Evolutionary conservation across 1,139 yeast genomes (phyloP), one percentile per base, ranked within the genome.

Genomic region (Eremothecium cymbalariae): DNA sequence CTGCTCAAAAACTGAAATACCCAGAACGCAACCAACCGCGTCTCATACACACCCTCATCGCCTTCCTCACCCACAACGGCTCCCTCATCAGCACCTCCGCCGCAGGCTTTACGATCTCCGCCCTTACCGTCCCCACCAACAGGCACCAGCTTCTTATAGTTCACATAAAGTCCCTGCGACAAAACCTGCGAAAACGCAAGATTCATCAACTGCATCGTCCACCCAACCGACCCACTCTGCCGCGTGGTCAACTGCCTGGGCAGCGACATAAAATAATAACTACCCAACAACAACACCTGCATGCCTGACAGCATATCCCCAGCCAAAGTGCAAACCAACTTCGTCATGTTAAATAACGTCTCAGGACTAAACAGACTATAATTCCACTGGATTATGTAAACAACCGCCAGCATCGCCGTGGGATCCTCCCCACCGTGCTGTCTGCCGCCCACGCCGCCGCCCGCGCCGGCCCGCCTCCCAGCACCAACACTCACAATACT

Each of bases 341-440:
- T 53, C 4, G 56, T 45, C 8, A 50, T 36, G 25, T 50, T 42
- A 32, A 49, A 51, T n/a, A 55, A 34, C 21, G 46, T 45, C 17
- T 42, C 43, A 25, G 50, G 46, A 40, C 50, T 48, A 19, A 53
- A 38, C 34, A 57, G 51, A 4, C 46, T 44, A 53, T 54, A 51
- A 36, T 48, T 46, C 24, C 51, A 42, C 36, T 55, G 60, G 18
- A 53, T 46, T 9, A 54, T 38, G 32, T 41, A 45, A 15, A 53
- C 34, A 11, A 49, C 30, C 11, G 44, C 45, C 18, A 53, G 28
- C 9, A 50, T 31, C 11, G 32, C 35, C 7, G 46, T 27, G 2
- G 51, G 48, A 16, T 27, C 30, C n/a, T 9, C 21, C 21, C 9
- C 30, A 5, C 14, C 15, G n/a, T n/a, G n/a, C n/a, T n/a, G n/a